Base-by-base conservation (phyloP, 176 grass and related monocot species). In the Ananas comosus region DNA sequence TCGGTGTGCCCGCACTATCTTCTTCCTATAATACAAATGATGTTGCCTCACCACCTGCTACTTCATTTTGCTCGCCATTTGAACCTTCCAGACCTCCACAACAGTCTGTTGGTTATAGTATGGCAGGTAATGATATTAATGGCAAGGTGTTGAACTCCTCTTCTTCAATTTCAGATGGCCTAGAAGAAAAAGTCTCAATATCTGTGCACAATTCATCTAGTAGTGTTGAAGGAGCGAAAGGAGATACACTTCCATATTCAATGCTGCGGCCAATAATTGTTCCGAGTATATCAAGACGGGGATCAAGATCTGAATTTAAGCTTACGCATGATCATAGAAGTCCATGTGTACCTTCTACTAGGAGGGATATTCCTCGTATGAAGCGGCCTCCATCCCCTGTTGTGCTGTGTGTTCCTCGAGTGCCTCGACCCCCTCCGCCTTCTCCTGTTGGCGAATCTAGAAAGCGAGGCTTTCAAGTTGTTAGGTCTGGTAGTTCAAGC, bases 401-500 rank as follows among this genome's bases (percentile, higher is more conserved):
- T 53, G 86, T 97, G 51, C 86, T 97, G 64, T 90, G 89, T 69
- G 93, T 92, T 80, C 89, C 93, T 76, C 86, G 74, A 2, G 82
- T 92, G 48, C 93, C 93, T 74, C 74, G 84, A 64, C 89, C 86
- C 7, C 93, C 93, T 2, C 93, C 93, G 48, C 83, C 83, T 67
- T 85, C 83, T 21, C 89, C 86, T 24, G 84, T 88, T 54, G 92
- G 83, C 64, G 93, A 88, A 76, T 87, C 79, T 83, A 80, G 83
- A 79, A 92, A 89, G 81, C 75, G 93, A 64, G 93, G 93, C 29
- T 92, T 92, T 52, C 86, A 84, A 9, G 86, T 92, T 68, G 93
- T 91, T 83, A 97, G 93, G 80, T 97, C 93, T 0, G 93, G 93
- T 50, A 97, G 93, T 68, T 92, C 93, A 85, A 97, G 93, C 75